Base-by-base conservation (phyloP, 441 rosid genomes). In the Adansonia gregorii region DNA sequence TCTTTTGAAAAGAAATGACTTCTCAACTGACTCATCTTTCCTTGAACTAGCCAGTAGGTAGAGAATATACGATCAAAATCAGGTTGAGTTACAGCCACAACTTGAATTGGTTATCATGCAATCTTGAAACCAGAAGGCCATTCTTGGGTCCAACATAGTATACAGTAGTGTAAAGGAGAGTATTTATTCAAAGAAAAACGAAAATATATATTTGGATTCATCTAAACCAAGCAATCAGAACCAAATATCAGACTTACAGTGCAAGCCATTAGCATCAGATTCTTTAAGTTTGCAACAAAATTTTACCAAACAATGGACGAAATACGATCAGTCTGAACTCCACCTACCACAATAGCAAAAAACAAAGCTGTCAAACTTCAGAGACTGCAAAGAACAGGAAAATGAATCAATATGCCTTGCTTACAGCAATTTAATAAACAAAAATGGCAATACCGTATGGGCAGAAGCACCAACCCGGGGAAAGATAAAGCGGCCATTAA, bases 401-500 rank as follows among this genome's bases (percentile, higher is more conserved):
- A 65, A 51, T 5, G 14, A 6, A 15, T 43, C 8, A 6, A 24
- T 5, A 35, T 6, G 46, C 15, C 67, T 31, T 14, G 11, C 46
- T 63, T 11, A 22, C 14, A 61, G 43, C 3, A 31, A 27, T 11
- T 12, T 61, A 61, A 27, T 27, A 27, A 45, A 27, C 20, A 2
- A 20, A 19, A 31, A 12, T 8, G 27, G 66, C 41, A 11, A 22
- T 12, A 45, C 97, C 86, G 84, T 85, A 85, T 91, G 90, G 0
- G 94, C 89, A 0, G 98, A 87, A 64, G 94, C 92, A 73, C 98
- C 98, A 71, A 89, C 97, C 0, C 94, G 92, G 1, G 96, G 88
- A 80, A 85, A 88, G 49, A 94, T 88, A 77, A 88, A 88, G 22
- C 97, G 97, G 27, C 95, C 97, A 70, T 85, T 78, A 51, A 94